phyloP scores from a whole-genome alignment of 768 basidiomycete species.

The Ramaria sp. region DNA sequence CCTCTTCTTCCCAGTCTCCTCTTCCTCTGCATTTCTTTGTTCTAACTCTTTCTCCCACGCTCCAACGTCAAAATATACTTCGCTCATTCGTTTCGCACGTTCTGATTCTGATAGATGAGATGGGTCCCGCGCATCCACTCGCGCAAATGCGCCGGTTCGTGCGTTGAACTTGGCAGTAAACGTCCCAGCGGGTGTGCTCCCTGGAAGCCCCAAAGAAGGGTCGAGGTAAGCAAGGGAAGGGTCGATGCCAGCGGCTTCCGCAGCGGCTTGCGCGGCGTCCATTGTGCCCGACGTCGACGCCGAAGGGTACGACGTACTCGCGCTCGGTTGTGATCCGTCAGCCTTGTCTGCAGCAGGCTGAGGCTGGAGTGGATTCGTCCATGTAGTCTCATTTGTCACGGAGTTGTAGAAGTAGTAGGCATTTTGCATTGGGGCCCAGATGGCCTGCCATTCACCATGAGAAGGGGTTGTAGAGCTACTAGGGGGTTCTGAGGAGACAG shows the following conservation, averaged over 20 bases:
- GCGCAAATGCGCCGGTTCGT: conserved; percentile 67
- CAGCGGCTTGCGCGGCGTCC: conserved; percentile 49
- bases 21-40: conserved; percentile 31
- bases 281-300: conserved; percentile 21
- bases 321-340: conserved; percentile 10
- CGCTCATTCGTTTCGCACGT: conserved; percentile 75
- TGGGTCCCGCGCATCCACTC: conserved; percentile 58
- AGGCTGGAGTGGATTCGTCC: conserved; percentile 62
- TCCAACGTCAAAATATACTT: conserved; percentile 79
- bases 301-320: conserved; percentile 15
- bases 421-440: conserved; percentile 67
- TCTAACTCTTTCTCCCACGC: conserved; percentile 69
- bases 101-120: conserved; percentile 72
- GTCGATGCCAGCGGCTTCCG: conserved; percentile 72
- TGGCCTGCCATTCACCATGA: conserved; percentile 59
- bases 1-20: conserved; percentile 55
- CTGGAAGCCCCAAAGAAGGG: conserved; percentile 43
- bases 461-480: conserved; percentile 14
- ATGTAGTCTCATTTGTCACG: conserved; percentile 69
- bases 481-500: conserved; percentile 3
- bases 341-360: conserved; percentile 18
- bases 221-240: conserved; percentile 74
- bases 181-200: conserved; percentile 23
- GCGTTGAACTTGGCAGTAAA: conserved; percentile 42
- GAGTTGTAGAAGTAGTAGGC: conserved; percentile 82